Evolutionary conservation across 2,329 filamentous ascomycete genomes (phyloP), one percentile per base, ranked within the genome.

Genomic region (Monosporascus sp.): DNA sequence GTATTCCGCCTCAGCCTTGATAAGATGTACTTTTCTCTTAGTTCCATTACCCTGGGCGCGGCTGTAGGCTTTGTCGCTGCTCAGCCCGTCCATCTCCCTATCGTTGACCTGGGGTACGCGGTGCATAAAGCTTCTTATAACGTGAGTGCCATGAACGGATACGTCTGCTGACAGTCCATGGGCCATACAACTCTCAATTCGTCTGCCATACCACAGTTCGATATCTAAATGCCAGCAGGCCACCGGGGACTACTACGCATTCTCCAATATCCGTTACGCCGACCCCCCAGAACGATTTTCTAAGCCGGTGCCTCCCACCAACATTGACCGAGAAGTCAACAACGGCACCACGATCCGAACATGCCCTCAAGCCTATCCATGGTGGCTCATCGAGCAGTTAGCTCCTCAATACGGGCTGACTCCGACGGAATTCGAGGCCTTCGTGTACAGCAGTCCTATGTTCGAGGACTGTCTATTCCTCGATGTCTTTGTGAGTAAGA

Each of bases 251-350:
- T 72, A 70, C 52, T 74, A 72, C 59, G 64, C 64, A 20, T 74
- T 74, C 59, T 67, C 60, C 49, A 73, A 73, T 50, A 68, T 74
- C 38, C 65, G 67, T 5, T 74, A 70, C 51, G 71, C 68, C 2
- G 60, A 66, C 22, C 66, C 70, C 35, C 71, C 72, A 1, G 52
- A 65, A 38, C 67, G 71, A 7, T 74, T 73, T 51, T 53, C 59
- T 20, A 60, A 66, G 25, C 68, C 71, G 3, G 51, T 64, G 8
- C 49, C 62, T 5, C 64, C 67, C 4, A 56, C 52, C 5, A 53
- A 54, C n/a, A 59, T 52, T 22, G 64, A 63, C 44, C 58, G 60
- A 5, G 64, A 60, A 2, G 55, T 70, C 27, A 61, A 56, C 36
- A 36, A 57, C 41, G 58, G 58, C 3, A 25, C 50, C 20, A 57